Percentiles rank a stretch among this genome's conserved stretches.
phyloP scores from a whole-genome alignment of 441 rosid genomes.

The Mallotus japonicus region DNA sequence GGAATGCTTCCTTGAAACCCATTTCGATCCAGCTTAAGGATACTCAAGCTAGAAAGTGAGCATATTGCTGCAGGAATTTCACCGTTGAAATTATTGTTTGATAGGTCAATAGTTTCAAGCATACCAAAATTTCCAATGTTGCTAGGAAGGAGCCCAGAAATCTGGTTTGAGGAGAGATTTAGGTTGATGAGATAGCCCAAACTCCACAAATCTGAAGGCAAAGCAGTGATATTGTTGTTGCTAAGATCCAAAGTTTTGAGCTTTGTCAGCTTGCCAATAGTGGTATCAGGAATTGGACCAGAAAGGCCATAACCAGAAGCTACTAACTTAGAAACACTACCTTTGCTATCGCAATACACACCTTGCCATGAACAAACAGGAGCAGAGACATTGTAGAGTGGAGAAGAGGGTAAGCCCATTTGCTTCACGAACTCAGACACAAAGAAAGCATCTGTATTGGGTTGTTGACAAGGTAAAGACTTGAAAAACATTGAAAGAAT shows the following conservation, averaged over 20 bases:
- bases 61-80: slow-evolving; percentile 68
- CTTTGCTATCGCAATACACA: slow-evolving; percentile 57
- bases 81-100: slow-evolving; percentile 66
- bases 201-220: slow-evolving; percentile 91
- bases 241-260: slow-evolving; percentile 80
- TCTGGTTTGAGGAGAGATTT: slow-evolving; percentile 65
- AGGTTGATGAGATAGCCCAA: slow-evolving; percentile 61
- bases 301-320: slow-evolving; percentile 65
- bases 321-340: slow-evolving; percentile 44
- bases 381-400: slow-evolving; percentile 48
- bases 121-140: slow-evolving; percentile 79
- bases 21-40: slow-evolving; percentile 58
- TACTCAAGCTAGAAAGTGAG: slow-evolving; percentile 56
- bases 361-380: slow-evolving; percentile 75
- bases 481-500: slow-evolving; percentile 56
- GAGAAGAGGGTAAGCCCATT: slow-evolving; percentile 49
- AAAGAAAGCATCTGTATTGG: slow-evolving; percentile 83
- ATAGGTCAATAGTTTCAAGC: slow-evolving; percentile 68
- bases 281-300: slow-evolving; percentile 75
- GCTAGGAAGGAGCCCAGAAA: slow-evolving; percentile 65
- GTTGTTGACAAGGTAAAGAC: slow-evolving; percentile 53
- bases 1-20: slow-evolving; percentile 63
- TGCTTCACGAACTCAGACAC: slow-evolving; percentile 64
- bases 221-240: slow-evolving; percentile 67
- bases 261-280: slow-evolving; percentile 79